A percentile compares a stretch with the other conserved stretches of the same genome.
These are phyloP conservation scores for Cladosporium oxysporum DNA, from an alignment of 2,329 filamentous ascomycete genomes.

Conservation along the genomic window DNA sequence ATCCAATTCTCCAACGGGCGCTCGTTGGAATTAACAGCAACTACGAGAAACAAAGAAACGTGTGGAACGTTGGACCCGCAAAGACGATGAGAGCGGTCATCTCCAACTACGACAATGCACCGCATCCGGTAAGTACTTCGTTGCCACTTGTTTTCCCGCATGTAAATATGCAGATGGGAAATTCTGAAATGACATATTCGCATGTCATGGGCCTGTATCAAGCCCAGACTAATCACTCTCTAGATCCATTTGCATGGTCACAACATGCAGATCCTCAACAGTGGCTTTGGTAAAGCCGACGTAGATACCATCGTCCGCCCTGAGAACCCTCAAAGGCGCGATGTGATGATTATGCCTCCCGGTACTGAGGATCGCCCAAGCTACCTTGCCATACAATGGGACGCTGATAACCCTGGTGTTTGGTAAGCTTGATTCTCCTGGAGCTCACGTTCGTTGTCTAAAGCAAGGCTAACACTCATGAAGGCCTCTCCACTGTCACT, in stretches of 20 bases:
- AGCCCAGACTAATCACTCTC: not conserved
- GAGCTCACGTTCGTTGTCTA: no score
- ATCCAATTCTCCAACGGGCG: not conserved
- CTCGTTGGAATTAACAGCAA: not conserved
- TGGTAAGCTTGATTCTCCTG: slow-evolving; percentile 40
- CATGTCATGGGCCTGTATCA: not conserved
- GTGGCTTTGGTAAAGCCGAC: slow-evolving; percentile 45
- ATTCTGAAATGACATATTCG: not conserved
- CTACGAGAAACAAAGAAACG: not conserved
- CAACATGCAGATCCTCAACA: slow-evolving; percentile 66
- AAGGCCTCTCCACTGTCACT: slow-evolving; percentile 29
- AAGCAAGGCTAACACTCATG: not conserved
- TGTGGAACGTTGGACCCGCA: not conserved
- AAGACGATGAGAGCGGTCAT: slow-evolving; percentile 6
- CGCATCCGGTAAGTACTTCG: not conserved
- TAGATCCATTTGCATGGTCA: slow-evolving; percentile 56
- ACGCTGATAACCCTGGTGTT: slow-evolving; percentile 54
- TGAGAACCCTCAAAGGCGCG: slow-evolving; percentile 53
- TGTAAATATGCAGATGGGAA: no score
- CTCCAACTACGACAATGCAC: not conserved
- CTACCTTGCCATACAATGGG: slow-evolving; percentile 44
- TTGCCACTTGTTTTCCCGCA: no score
- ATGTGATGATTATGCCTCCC: slow-evolving; percentile 51
- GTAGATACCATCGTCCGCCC: slow-evolving; percentile 41
- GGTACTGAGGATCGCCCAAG: slow-evolving; percentile 10